Base-by-base conservation (phyloP, 2,329 filamentous ascomycete species). In the Cladosporium phlei region DNA sequence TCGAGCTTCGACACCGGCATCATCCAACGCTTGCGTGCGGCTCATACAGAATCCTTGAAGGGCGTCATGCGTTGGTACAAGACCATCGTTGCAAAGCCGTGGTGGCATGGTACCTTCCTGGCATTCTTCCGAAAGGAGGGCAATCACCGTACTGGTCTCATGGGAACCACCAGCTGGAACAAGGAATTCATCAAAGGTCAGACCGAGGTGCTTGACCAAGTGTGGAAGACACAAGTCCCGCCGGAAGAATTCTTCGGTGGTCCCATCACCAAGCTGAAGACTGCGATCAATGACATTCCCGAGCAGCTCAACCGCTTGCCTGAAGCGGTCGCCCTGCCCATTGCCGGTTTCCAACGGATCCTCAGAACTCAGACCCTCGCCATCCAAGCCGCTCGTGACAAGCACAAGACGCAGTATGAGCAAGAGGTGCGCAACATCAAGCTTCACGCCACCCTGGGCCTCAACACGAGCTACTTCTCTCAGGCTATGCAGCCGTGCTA, bases 401-500 rank as follows among this genome's bases (percentile, higher is more conserved):
- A 21, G 8, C 3, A 11, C 12, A 24, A 22, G 4, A 8, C 4
- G 3, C 7, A 17, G 2, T 46, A 32, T 17, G 16, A 30, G n/a
- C 12, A 24, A 2, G 6, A n/a, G 22, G 19, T 38, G 8, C 17
- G 5, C 7, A 47, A 48, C 35, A 37, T 50, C 42, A 46, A 45
- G 34, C 46, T 51, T 6, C 40, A 53, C 21, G 21, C 32, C 1
- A 50, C 37, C 2, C 28, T 34, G 7, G 51, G 52, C 29, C 27
- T 27, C 14, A 6, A 17, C 3, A 30, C 14, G 1, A 38, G 28
- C 1, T 52, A 40, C 28, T 55, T 55, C 45, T 33, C 44, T 5
- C 22, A 21, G 7, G 34, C 45, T 14, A 52, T 55, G 47, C 7
- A 34, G 14, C 19, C 28, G 19, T 28, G 21, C 17, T 54, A 54